Conservation (phyloP, 768 basidiomycete genomes). For the Trametopsis cervina region DNA sequence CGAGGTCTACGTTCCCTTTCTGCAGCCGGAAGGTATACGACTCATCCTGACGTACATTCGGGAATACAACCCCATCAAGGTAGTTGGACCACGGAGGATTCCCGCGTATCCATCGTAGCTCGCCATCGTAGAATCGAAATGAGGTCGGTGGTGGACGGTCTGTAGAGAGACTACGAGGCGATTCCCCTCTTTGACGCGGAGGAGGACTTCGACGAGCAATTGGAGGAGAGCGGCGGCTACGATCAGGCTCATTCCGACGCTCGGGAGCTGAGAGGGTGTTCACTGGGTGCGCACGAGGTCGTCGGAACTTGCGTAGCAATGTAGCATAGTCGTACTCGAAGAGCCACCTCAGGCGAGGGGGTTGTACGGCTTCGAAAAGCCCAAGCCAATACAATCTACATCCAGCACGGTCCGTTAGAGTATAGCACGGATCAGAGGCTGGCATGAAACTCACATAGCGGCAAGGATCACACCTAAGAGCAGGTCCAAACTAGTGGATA, state of each 20-base stretch:
- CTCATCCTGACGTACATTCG: slow-evolving; percentile 10
- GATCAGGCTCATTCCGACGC: too few species aligned
- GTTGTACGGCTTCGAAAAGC: not conserved
- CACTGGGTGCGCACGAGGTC: too few species aligned
- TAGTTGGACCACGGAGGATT: slow-evolving; percentile 3
- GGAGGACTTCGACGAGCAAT: too few species aligned
- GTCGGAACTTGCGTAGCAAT: too few species aligned
- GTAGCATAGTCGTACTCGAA: not conserved
- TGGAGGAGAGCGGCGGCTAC: too few species aligned
- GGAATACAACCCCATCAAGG: slow-evolving; percentile 13
- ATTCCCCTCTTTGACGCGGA: too few species aligned
- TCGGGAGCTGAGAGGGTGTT: too few species aligned
- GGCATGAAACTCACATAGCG: not conserved
- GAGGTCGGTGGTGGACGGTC: too few species aligned
- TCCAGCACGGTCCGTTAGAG: too few species aligned
- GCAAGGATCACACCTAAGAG: not conserved
- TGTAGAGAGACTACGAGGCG: too few species aligned
- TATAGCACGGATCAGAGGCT: not conserved
- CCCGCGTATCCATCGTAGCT: slow-evolving; percentile 9
- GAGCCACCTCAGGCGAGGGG: not conserved
- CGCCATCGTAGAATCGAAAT: slow-evolving; percentile 10
- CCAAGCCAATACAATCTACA: not conserved
- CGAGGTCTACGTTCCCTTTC: slow-evolving; percentile 9
- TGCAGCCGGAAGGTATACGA: slow-evolving; percentile 12
- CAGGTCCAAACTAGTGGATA: not conserved